Evolutionary conservation across 352 stramenopile genomes (phyloP), one percentile per base, ranked within the genome.

Genomic region (Phytopythium litorale): DNA sequence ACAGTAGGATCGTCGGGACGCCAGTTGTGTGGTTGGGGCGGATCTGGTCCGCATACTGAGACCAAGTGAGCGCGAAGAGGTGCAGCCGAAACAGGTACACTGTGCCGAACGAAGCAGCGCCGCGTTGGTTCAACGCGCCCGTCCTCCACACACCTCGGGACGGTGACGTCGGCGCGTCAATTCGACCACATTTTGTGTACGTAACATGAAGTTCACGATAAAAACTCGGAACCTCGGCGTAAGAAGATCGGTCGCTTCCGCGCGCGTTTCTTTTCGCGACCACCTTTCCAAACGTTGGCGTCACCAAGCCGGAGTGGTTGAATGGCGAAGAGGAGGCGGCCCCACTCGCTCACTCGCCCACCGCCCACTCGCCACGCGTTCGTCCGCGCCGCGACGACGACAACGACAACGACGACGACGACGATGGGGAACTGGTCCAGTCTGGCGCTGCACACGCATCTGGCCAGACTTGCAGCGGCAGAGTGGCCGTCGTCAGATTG

Each of bases 31-130:
- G 42, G 42, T 49, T 49, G 42, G 42, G n/a, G 4, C 0, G 7
- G 45, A 32, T 32, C 45, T 51, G 45, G n/a, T 51, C 21, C 1
- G 8, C 45, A 53, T 53, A 53, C 46, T 35, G 23, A 53, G 3
- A 53, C 0, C 46, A 35, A 53, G 23, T n/a, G 21, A 18, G n/a
- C 7, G 13, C 12, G 46, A 53, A 53, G 46, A 53, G 46, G 25
- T 53, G 46, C 23, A 32, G 45, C 12, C 0, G 15, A 53, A 21
- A 3, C 12, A 40, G 56, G 60, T 65, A 65, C 65, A 56, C 23
- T 67, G 65, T 70, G 52, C 64, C 58, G 37, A 19, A 38, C 48
- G 49, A 37, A 43, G 64, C 65, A 56, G 64, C 53, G 57, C 53
- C 51, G 12, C 28, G 32, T 56, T 32, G 38, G 40, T 64, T 68